Percentiles rank a stretch among this genome's conserved stretches.
These are phyloP conservation scores for Monosporozyma yasuniensis DNA, from an alignment of 805 yeast species.

Conservation along the genomic window DNA sequence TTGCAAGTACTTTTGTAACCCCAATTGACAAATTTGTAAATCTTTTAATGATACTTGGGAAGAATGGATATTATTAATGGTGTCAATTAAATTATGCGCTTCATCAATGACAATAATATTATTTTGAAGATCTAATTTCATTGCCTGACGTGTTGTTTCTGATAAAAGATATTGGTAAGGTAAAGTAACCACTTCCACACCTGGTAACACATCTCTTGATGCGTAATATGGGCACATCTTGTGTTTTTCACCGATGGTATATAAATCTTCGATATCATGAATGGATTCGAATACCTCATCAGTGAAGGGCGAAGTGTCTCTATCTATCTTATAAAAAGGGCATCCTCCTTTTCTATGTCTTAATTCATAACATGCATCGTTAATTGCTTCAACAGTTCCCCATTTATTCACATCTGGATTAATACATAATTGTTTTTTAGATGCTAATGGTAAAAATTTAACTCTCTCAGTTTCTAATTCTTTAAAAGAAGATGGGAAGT, in stretches of 20 bases:
- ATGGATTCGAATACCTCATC: conserved; percentile 49
- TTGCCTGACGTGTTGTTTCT: conserved; percentile 50
- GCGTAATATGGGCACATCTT: conserved; percentile 79
- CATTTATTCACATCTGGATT: conserved; percentile 49
- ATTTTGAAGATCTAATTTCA: conserved; percentile 50
- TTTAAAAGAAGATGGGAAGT: conserved; percentile 52
- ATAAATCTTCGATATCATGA: conserved; percentile 75
- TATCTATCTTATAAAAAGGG: conserved; percentile 21
- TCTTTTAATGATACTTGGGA: conserved; percentile 45
- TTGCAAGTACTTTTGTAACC: conserved; percentile 45
- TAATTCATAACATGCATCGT: conserved; percentile 72
- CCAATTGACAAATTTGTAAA: conserved; percentile 36
- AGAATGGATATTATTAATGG: conserved; percentile 63
- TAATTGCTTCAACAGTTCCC: conserved; percentile 46
- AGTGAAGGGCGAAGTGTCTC: conserved; percentile 35
- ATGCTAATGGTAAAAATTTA: conserved; percentile 67
- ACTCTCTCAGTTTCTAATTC: conserved; percentile 29
- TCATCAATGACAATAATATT: conserved; percentile 80
- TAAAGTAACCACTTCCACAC: conserved; percentile 68
- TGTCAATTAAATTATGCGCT: conserved; percentile 82
- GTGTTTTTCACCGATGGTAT: conserved; percentile 44
- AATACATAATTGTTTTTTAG: conserved; percentile 79
- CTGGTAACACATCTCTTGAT: conserved; percentile 43
- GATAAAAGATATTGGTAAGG: conserved; percentile 73
- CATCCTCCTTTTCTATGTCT: conserved; percentile 36